Percentiles rank a stretch among this genome's conserved stretches.
These are phyloP conservation scores for Xylaria arbuscula DNA, from an alignment of 2,329 filamentous ascomycete genomes.

Conservation along the genomic window DNA sequence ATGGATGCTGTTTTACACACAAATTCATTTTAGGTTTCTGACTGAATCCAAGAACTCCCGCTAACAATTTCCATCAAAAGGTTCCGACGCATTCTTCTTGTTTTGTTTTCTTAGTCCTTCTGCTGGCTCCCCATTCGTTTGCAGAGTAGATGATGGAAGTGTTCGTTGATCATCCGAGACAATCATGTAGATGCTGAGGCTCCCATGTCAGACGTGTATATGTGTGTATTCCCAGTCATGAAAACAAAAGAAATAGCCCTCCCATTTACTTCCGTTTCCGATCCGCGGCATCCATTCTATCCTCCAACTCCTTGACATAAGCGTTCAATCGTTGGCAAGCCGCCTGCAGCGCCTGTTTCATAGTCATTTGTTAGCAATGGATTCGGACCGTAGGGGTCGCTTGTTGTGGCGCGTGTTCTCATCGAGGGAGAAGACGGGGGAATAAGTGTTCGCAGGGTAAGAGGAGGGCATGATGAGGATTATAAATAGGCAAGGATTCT, in stretches of 20 bases:
- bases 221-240: conserved; percentile 9
- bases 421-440: background rate
- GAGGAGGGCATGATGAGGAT: conserved; percentile 4
- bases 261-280: conserved; percentile 71
- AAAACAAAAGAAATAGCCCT: conserved; percentile 14
- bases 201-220: conserved; percentile 8
- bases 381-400: conserved; percentile 13
- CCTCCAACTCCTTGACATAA: conserved; percentile 85
- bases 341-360: conserved; percentile 79
- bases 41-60: conserved; percentile 35
- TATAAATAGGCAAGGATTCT: conserved; percentile 38
- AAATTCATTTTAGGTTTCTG: conserved; percentile 5
- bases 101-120: conserved; percentile 1
- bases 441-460: background rate
- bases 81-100: conserved; percentile 9
- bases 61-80: conserved; percentile 23
- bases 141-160: conserved; percentile 22
- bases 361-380: conserved; percentile 30
- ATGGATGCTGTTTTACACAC: conserved; percentile 34
- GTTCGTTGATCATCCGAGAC: background rate
- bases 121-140: conserved; percentile 1
- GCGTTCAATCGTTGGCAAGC: conserved; percentile 87
- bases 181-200: conserved; percentile 16
- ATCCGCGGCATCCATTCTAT: conserved; percentile 75
- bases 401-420: conserved; percentile 1